A percentile compares a stretch with the other conserved stretches of the same genome.
Conservation (phyloP, 768 basidiomycete species). For the Solioccasus polychromus region DNA sequence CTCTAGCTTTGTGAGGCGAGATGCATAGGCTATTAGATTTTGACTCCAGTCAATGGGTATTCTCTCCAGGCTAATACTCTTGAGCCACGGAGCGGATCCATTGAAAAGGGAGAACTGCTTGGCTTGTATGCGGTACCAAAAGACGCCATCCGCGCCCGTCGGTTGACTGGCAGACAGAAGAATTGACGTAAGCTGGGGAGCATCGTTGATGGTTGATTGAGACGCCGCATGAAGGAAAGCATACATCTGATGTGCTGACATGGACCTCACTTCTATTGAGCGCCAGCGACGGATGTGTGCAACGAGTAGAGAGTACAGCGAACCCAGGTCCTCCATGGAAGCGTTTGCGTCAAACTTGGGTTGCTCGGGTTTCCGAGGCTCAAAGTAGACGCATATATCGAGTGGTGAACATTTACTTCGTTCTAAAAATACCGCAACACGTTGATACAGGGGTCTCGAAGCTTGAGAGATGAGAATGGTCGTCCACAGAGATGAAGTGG, state of each 20-base stretch:
- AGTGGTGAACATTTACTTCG: slow-evolving; percentile 53
- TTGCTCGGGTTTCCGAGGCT: too few relatives aligned
- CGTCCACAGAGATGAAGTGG: slow-evolving; percentile 53
- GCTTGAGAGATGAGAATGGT: slow-evolving; percentile 23
- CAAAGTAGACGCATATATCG: slow-evolving; percentile 47
- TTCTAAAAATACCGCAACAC: slow-evolving; percentile 43
- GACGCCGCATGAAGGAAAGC: slow-evolving; percentile 41
- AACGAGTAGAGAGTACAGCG: slow-evolving; percentile 35
- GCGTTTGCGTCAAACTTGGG: slow-evolving; percentile 29
- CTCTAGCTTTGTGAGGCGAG: slow-evolving; percentile 47
- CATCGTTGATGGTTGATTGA: slow-evolving; percentile 30
- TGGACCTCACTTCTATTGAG: slow-evolving; percentile 43
- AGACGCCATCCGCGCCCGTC: slow-evolving; percentile 27
- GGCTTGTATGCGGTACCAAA: slow-evolving; percentile 27
- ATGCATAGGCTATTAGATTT: slow-evolving; percentile 20
- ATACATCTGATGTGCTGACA: slow-evolving; percentile 48
- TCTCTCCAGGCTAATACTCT: slow-evolving; percentile 52
- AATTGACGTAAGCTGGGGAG: slow-evolving; percentile 51
- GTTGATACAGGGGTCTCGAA: slow-evolving; percentile 41
- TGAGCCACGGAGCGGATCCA: slow-evolving; percentile 47
- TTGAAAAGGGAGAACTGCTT: slow-evolving; percentile 48
- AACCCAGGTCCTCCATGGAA: slow-evolving; percentile 13
- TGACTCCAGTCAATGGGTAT: slow-evolving; percentile 64
- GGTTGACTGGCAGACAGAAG: slow-evolving; percentile 54
- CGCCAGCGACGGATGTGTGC: slow-evolving; percentile 54